phyloP scores from a whole-genome alignment of 371 early-diverging fungal genomes.

The Lichtheimia hyalospora region DNA sequence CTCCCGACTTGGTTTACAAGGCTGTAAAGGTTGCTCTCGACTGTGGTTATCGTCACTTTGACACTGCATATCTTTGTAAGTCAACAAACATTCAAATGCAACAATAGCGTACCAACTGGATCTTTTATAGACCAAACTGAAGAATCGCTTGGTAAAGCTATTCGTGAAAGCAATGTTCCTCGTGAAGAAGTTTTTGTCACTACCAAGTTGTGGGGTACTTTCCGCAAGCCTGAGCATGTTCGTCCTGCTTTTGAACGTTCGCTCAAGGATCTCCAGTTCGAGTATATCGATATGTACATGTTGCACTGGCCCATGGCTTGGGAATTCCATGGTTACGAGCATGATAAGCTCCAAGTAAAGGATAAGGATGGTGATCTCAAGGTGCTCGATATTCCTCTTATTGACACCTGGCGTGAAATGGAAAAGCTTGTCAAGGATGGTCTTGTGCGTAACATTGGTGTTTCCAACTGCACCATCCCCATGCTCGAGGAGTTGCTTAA shows the following conservation, averaged over 20 bases:
- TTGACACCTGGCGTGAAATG: conserved; percentile 79
- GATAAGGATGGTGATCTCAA: conserved; percentile 27
- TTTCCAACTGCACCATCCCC: conserved; percentile 65
- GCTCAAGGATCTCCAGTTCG: conserved; percentile 67
- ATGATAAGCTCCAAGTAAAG: conserved; percentile 13
- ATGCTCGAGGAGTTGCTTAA: conserved; percentile 71
- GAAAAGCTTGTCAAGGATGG: conserved; percentile 65
- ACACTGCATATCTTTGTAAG: conserved; percentile 45
- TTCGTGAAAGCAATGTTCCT: conserved; percentile 47
- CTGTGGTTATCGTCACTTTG: conserved; percentile 39
- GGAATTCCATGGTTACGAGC: conserved; percentile 38
- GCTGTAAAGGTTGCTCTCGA: conserved; percentile 40
- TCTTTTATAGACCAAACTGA: conserved; percentile 52
- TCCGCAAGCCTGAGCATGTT: conserved; percentile 53
- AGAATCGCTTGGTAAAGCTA: conserved; percentile 71
- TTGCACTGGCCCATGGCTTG: conserved; percentile 57
- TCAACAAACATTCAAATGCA: background rate
- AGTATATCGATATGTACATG: conserved; percentile 91
- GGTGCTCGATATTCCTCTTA: conserved; percentile 45
- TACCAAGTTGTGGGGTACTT: conserved; percentile 87
- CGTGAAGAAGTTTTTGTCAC: conserved; percentile 58
- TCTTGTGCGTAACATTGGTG: conserved; percentile 54
- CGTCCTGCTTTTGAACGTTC: conserved; percentile 54
- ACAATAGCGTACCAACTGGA: background rate
- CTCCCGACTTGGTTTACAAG: conserved; percentile 34